Base-by-base conservation (phyloP, 2,329 filamentous ascomycete species). In the Aspergillus pseudonomiae region DNA sequence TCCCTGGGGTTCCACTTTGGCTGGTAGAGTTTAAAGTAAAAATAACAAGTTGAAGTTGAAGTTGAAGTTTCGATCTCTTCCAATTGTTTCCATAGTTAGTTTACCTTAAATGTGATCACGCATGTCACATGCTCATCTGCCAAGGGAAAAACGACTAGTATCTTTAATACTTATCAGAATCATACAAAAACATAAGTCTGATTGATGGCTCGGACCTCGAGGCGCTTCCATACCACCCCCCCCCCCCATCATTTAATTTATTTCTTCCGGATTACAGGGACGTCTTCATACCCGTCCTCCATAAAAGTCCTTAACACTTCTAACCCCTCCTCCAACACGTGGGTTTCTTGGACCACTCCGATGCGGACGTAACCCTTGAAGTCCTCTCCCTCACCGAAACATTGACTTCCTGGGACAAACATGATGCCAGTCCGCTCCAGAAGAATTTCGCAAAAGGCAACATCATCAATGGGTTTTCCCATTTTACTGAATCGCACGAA, bases 321-420 rank as follows among this genome's bases (percentile, higher is more conserved):
- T 70, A 95, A 72, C 0, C 86, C 91, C 66, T 88, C 83, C 68
- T 85, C 80, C 60, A 95, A 70, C 26, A 91, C 83, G 3, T 86
- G 82, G 1, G 89, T 92, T 68, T 89, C 84, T 70, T 87, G 89
- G 1, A 89, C 90, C 75, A 90, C 94, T 0, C 92, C 91, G 60
- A 95, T 83, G 63, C 92, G 83, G 19, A 95, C 88, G 75, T 86
- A 93, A 1, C 92, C 92, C 67, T 83, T 82, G 70, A 91, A 93
- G 57, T 92, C 88, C 39, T 82, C 71, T 6, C 80, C 82, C 16
- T 81, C 75, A 0, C 91, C 92, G 75, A 95, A 95, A 68, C 89
- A 92, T 52, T 82, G 83, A 53, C 86, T 86, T 0, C 90, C 92
- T 0, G 92, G 92, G 19, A 92, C 81, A 62, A 94, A 82, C 81